Evolutionary conservation across 768 basidiomycete species (phyloP), one percentile per base, ranked within the genome.

Genomic region (Tricholomella constricta): DNA sequence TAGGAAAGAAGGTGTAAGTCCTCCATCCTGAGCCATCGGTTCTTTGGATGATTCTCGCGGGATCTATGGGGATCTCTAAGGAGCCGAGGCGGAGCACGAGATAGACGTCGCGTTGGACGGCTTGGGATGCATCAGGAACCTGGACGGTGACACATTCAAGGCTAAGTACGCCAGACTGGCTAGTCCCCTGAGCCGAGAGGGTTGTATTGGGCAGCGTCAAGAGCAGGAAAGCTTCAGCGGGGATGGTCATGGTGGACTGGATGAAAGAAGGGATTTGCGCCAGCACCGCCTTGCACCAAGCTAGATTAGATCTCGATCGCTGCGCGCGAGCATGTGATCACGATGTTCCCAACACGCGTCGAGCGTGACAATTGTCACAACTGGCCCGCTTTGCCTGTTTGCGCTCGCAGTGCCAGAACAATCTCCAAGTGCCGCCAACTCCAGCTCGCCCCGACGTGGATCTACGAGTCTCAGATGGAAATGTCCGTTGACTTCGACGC

Each of bases 61-160:
- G 88, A 48, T 87, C 82, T 23, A 91, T 68, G 7, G 84, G 81
- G 20, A 77, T 70, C 61, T 90, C 87, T 38, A 80, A 74, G 3
- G 67, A 35, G 52, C 81, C 78, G 14, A 89, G 64, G 31, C 78
- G 77, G 40, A 89, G 64, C 19, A 90, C 82, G 48, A 91, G 82
- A 67, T 83, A 89, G 48, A 87, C 78, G 57, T 86, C 83, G 41
- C 78, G 76, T 27, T 81, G 76, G 7, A 69, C 46, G 19, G 70
- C 48, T 32, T 57, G 52, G 19, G 65, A 51, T 17, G 66, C 59
- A n/a, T 70, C 63, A 23, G 69, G 72, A 48, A 70, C 62, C 23
- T 72, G 63, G 48, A 82, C 58, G 12, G 85, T 84, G 27, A 89
- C 78, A 63, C 85, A 88, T 66, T 88, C 80, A 43, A 89, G 72